Percentiles rank a stretch among this genome's conserved stretches.
phyloP scores from a whole-genome alignment of 768 basidiomycete species.

The Asterophora lycoperdoides region DNA sequence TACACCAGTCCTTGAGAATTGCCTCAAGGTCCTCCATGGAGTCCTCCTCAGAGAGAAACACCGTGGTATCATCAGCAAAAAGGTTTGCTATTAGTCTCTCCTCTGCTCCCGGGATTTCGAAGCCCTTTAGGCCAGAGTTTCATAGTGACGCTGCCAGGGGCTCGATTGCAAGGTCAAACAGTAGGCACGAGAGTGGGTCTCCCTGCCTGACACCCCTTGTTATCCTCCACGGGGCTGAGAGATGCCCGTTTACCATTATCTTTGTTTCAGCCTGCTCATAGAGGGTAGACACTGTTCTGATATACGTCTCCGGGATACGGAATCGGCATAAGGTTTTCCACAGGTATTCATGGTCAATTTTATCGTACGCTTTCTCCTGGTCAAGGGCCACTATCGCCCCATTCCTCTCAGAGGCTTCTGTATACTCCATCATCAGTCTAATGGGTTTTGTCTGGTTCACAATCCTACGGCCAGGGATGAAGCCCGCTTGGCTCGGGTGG shows the following conservation, averaged over 20 bases:
- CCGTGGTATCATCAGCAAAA: slow-evolving; percentile 38
- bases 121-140: slow-evolving; percentile 25
- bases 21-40: slow-evolving; percentile 17
- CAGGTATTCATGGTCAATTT: slow-evolving; percentile 5
- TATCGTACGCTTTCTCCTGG: no score
- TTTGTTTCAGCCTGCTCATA: slow-evolving; percentile 7
- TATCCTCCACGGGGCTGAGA: slow-evolving; percentile 3
- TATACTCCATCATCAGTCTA: slow-evolving; percentile 20
- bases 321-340: slow-evolving; percentile 1
- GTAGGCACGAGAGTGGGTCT: slow-evolving; percentile 35
- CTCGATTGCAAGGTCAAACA: no score
- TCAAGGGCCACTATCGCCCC: slow-evolving; percentile 27
- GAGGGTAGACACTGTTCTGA: slow-evolving; percentile 11
- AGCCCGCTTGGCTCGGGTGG: slow-evolving; percentile 3
- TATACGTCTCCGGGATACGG: slow-evolving; percentile 13
- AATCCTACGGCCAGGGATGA: slow-evolving; percentile 19
- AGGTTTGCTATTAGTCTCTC: slow-evolving; percentile 7
- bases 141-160: slow-evolving; percentile 29
- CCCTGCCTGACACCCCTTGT: slow-evolving; percentile 24
- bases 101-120: slow-evolving; percentile 12
- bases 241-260: slow-evolving; percentile 9
- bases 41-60: slow-evolving; percentile 29
- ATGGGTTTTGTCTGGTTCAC: slow-evolving; percentile 28
- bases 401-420: slow-evolving; percentile 4
- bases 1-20: slow-evolving; percentile 21